Conservation (phyloP, 2,329 filamentous ascomycete genomes). For the Sporothrix pallida region DNA sequence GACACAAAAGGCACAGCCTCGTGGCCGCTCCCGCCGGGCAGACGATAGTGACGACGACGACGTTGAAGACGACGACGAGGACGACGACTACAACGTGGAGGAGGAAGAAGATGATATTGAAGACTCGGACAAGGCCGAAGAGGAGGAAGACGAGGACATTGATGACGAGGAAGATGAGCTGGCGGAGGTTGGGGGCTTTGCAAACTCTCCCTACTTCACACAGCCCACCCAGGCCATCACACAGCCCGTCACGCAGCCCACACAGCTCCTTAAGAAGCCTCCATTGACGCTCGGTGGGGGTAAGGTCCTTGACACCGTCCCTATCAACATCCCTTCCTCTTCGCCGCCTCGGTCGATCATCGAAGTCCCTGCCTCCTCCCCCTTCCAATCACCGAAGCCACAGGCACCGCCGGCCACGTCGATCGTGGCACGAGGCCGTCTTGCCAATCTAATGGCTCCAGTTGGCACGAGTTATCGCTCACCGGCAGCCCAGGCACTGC, state of each 20-base stretch:
- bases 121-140: conserved; percentile 28
- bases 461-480: conserved; percentile 73
- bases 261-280: conserved; percentile 51
- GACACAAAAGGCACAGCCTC: background rate
- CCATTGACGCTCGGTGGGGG: conserved; percentile 46
- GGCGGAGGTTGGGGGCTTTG: conserved; percentile 45
- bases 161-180: conserved; percentile 58
- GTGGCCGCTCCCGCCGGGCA: conserved; percentile 25
- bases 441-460: conserved; percentile 73
- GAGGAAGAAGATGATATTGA: conserved; percentile 49
- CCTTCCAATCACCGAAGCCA: conserved; percentile 62
- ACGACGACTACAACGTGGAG: conserved; percentile 49
- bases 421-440: conserved; percentile 44
- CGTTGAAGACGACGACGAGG: conserved; percentile 38
- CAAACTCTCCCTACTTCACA: conserved; percentile 55
- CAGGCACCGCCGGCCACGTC: conserved; percentile 32
- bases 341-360: conserved; percentile 54
- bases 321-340: conserved; percentile 46
- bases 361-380: conserved; percentile 90
- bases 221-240: conserved; percentile 54
- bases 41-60: conserved; percentile 51
- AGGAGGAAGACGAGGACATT: conserved; percentile 52
- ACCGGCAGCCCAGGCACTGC: conserved; percentile 41
- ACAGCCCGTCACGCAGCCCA: conserved; percentile 56
- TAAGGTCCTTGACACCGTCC: conserved; percentile 34